Evolutionary conservation across 495 filamentous ascomycete genomes (phyloP), one percentile per base, ranked within the genome.

Genomic region (Cercophora sp.): DNA sequence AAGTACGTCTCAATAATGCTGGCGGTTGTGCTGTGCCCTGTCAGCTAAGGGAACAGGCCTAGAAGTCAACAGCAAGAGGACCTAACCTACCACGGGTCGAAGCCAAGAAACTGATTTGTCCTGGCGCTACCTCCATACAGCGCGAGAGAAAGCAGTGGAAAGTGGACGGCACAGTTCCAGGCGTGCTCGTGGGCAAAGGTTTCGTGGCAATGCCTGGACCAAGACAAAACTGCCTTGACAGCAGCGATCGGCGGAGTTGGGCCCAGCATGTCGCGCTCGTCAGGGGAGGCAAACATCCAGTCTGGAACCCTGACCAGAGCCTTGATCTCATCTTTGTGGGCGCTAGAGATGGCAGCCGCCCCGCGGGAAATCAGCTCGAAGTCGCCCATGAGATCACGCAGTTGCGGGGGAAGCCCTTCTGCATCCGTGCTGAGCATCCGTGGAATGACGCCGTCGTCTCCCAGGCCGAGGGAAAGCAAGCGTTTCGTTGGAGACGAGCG

Each of bases 151-250:
- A 42, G 39, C 18, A 42, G 39, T 23, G 39, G 39, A 42, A 42
- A 42, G 39, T 42, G 39, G 18, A 42, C 39, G 39, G 39, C 39
- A 19, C 16, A 42, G 39, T 42, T 42, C 39, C 39, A 42, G 16
- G 39, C 20, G 16, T 19, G 15, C 20, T 42, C 39, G 39, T 22
- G 39, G 39, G 39, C 39, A 42, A 23, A 19, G 15, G 39, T 42
- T 42, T 42, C 39, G 16, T 42, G 39, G 16, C 39, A 42, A 23
- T 42, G 39, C 39, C 15, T 42, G 5, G 39, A 19, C 39, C 39
- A 42, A 19, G 39, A 42, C 39, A 42, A 20, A 13, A 9, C 13
- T 22, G 16, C 16, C 39, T 42, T 42, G 39, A 42, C 20, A 20
- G 16, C 16, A 23, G 18, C 16, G 39, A 42, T 42, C 16, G 39